phyloP scores from a whole-genome alignment of 176 grass and related monocot genomes.

The Hyparrhenia diplandra region DNA sequence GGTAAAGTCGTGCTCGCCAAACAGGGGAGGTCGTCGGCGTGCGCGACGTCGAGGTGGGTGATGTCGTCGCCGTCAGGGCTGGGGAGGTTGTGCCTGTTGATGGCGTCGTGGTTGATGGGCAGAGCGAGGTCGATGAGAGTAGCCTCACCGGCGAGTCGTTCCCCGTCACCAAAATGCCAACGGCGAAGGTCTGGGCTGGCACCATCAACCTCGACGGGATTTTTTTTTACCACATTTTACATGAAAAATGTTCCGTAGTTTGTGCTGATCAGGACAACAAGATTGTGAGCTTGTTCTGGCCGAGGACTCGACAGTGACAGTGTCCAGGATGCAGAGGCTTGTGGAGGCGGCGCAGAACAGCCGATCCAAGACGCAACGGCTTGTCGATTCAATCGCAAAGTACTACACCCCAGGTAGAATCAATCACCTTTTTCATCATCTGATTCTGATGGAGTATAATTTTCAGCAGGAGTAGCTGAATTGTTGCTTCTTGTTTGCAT shows the following conservation, averaged over 20 bases:
- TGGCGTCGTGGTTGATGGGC: conserved; percentile 58
- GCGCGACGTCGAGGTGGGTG: conserved; percentile 24
- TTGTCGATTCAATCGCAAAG: conserved; percentile 67
- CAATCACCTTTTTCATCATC: not conserved
- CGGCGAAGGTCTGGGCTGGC: conserved; percentile 64
- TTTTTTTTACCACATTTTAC: too few relatives aligned
- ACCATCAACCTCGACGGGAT: conserved; percentile 78
- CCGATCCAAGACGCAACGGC: conserved; percentile 51
- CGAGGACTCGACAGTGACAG: conserved; percentile 72
- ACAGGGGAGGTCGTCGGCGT: conserved; percentile 38
- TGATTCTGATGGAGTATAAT: not conserved
- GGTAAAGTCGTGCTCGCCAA: conserved; percentile 45
- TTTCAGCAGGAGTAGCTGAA: too few relatives aligned
- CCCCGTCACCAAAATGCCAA: conserved; percentile 44
- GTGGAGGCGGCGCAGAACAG: conserved; percentile 72
- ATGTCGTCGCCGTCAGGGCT: conserved; percentile 48
- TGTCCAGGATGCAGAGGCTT: conserved; percentile 68
- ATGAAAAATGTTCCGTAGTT: too few relatives aligned
- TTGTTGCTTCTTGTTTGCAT: not conserved
- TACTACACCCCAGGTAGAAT: conserved; percentile 67
- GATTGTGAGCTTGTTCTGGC: too few relatives aligned
- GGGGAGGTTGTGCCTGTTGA: conserved; percentile 68
- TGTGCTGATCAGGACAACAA: too few relatives aligned
- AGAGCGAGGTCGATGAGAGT: conserved; percentile 62
- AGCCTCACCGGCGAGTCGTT: conserved; percentile 89